Evolutionary conservation across 805 yeast genomes (phyloP).

Genomic region (Saturnispora sanitii): DNA sequence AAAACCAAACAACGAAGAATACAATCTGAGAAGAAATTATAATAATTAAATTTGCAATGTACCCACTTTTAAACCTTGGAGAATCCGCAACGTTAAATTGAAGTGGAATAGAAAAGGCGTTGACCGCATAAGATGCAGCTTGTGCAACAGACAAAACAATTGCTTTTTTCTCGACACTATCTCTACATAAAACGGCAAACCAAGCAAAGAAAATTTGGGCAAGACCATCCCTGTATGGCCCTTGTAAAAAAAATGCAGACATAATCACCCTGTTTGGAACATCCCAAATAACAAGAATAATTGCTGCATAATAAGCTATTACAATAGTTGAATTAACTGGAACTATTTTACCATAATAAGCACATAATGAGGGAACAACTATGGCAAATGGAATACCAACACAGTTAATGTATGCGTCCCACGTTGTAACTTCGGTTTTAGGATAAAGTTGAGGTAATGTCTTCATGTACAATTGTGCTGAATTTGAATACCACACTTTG

Average conservation of each 20-base stretch:
- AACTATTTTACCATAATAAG: constrained; percentile 25
- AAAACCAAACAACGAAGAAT: constrained; percentile 10
- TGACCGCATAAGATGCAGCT: constrained; percentile 13
- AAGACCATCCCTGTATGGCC: constrained; percentile 12
- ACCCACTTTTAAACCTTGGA: constrained; percentile 14
- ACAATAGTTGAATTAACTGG: constrained; percentile 5
- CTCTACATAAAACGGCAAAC: constrained; percentile 16
- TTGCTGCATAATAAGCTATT: constrained; percentile 11
- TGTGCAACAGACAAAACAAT: constrained; percentile 14
- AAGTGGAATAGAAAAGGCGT: constrained; percentile 17
- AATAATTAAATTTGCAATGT: constrained; percentile 12
- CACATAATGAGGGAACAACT: constrained; percentile 31
- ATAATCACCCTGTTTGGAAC: constrained; percentile 16
- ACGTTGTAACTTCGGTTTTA: constrained; percentile 11
- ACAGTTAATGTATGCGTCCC: constrained; percentile 12
- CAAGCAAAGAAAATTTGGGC: constrained; percentile 16
- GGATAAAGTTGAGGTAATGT: constrained; percentile 12
- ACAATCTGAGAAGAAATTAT: constrained; percentile 10
- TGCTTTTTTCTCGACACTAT: constrained; percentile 18
- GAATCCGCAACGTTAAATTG: constrained; percentile 13
- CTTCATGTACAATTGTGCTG: constrained; percentile 21
- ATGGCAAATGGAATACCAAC: constrained; percentile 16
- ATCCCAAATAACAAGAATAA: constrained; percentile 12
- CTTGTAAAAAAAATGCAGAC: constrained; percentile 35
- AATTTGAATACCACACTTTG: constrained; percentile 26